Conservation (phyloP, 345 rosid genomes). For the Capsella bursapastoris region DNA sequence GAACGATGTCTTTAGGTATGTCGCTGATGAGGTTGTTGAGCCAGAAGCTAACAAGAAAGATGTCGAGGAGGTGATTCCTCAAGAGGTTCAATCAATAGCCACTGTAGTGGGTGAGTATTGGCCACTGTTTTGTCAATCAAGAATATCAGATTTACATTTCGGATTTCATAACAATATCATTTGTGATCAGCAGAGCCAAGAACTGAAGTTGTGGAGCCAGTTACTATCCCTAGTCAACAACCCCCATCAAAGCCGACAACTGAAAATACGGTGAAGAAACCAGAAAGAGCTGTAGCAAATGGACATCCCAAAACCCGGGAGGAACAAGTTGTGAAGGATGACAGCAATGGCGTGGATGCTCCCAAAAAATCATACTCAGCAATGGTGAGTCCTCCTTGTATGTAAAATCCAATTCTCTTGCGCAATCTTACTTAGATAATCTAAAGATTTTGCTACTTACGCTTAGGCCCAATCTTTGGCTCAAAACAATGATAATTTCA, state of each 20-base stretch:
- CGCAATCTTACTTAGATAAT: not conserved
- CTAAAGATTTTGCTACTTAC: conserved; percentile 19
- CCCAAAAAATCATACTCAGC: conserved; percentile 40
- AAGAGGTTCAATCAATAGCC: conserved; percentile 29
- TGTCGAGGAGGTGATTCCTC: conserved; percentile 34
- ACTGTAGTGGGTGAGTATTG: conserved; percentile 32
- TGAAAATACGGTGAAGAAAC: conserved; percentile 28
- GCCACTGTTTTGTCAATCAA: not conserved
- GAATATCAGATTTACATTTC: not conserved
- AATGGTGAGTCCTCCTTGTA: conserved; percentile 37
- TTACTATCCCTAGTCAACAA: conserved; percentile 24
- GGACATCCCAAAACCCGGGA: conserved; percentile 26
- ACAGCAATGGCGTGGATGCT: conserved; percentile 32
- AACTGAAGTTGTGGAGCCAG: conserved; percentile 19
- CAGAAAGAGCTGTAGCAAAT: conserved; percentile 27
- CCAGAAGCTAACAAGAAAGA: conserved; percentile 44
- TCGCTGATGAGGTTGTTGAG: conserved; percentile 53
- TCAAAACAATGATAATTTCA: conserved; percentile 26
- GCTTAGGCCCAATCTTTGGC: conserved; percentile 41
- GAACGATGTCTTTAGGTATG: conserved; percentile 77
- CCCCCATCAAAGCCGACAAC: conserved; percentile 19
- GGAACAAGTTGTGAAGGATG: conserved; percentile 25
- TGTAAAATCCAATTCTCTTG: not conserved
- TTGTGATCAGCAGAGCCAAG: conserved; percentile 24
- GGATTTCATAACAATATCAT: not conserved